These are phyloP conservation scores for Phialocephala sp. DNA, from an alignment of 2,329 filamentous ascomycete genomes.

Conservation along the genomic window DNA sequence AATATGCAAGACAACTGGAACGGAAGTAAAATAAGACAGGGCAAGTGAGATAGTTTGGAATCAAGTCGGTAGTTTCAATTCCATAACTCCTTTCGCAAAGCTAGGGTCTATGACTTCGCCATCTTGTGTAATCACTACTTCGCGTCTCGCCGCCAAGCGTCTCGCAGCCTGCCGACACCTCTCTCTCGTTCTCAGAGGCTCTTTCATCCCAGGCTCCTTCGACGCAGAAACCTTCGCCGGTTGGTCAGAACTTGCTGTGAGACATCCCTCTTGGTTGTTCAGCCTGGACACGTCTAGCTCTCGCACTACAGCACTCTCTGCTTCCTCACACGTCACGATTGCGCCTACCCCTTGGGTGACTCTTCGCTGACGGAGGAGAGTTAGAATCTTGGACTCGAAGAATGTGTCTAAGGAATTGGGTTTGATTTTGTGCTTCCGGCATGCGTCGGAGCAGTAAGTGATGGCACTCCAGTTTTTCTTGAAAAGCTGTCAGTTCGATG, in stretches of 20 bases:
- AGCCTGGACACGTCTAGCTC: slow-evolving; percentile 8
- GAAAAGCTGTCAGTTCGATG: background rate
- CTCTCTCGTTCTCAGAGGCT: slow-evolving; percentile 22
- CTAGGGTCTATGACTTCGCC: slow-evolving; percentile 26
- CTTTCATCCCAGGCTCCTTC: background rate
- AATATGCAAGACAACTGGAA: background rate
- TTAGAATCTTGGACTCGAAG: slow-evolving; percentile 24
- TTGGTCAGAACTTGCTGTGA: background rate
- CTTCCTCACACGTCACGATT: slow-evolving; percentile 25
- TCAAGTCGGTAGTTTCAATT: slow-evolving; percentile 26
- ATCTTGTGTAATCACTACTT: slow-evolving; percentile 25
- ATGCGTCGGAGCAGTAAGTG: slow-evolving; percentile 26
- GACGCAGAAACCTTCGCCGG: background rate
- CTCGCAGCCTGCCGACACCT: slow-evolving; percentile 26
- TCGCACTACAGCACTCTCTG: slow-evolving; percentile 16
- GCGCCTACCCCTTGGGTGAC: slow-evolving; percentile 13
- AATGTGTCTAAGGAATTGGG: slow-evolving; percentile 19
- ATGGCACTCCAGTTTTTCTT: slow-evolving; percentile 30
- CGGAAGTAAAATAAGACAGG: background rate
- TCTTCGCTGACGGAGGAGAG: slow-evolving; percentile 17
- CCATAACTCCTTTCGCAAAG: slow-evolving; percentile 29
- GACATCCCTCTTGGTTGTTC: background rate
- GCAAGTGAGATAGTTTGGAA: background rate
- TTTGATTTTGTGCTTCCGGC: slow-evolving; percentile 27
- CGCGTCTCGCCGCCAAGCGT: slow-evolving; percentile 21